A percentile compares a stretch with the other conserved stretches of the same genome.
Evolutionary conservation across 1,284 basidiomycete species (phyloP).

Genomic region (Fomitopsis palustris): DNA sequence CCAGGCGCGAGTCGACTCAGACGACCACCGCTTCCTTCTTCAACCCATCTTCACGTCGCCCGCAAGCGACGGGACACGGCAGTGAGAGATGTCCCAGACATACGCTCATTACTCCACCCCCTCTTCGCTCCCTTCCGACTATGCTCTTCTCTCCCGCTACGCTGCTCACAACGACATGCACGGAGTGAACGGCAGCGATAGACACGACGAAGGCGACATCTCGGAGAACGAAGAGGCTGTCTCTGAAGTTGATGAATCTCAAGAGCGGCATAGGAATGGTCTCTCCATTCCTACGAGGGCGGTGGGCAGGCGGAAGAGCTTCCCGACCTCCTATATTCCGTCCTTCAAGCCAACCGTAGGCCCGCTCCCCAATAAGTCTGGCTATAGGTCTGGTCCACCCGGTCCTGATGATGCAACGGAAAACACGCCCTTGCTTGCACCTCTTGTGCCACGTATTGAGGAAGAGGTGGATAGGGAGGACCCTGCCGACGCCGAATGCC

Average conservation of each 20-base stretch:
- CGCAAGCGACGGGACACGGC: not conserved
- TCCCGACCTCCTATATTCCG: constrained; percentile 29
- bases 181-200: constrained; percentile 2
- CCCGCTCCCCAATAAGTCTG: constrained; percentile 25
- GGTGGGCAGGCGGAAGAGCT: constrained; percentile 26
- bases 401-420: constrained; percentile 30
- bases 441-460: constrained; percentile 43
- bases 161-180: constrained; percentile 28
- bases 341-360: constrained; percentile 32
- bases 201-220: constrained; percentile 6
- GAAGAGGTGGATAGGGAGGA: constrained; percentile 33
- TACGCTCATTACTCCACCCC: constrained; percentile 48
- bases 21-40: not conserved
- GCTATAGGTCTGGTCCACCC: constrained; percentile 26
- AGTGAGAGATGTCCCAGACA: constrained; percentile 35
- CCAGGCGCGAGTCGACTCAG: not conserved
- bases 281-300: constrained; percentile 10
- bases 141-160: constrained; percentile 53
- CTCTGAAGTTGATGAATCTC: constrained; percentile 4
- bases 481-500: constrained; percentile 21
- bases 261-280: not conserved
- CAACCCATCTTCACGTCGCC: not conserved
- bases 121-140: constrained; percentile 60
- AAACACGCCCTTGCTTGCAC: constrained; percentile 50
- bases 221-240: constrained; percentile 11